Conservation (phyloP, 169 alveolate genomes). For the Plasmodium inui region DNA sequence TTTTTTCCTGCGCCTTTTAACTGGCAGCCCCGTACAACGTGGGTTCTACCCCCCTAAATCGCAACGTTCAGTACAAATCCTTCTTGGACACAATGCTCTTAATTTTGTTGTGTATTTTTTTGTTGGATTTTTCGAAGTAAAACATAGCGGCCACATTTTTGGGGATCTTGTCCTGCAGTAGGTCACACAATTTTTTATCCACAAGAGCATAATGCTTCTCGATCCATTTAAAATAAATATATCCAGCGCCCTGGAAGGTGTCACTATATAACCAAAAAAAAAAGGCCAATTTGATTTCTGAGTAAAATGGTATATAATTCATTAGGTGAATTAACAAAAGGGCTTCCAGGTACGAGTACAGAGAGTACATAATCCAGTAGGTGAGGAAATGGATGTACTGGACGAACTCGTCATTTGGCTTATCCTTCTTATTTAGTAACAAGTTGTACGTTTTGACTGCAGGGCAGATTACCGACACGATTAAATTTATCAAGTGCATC, state of each 20-base stretch:
- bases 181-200: slow-evolving; percentile 60
- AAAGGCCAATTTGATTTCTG: slow-evolving; percentile 79
- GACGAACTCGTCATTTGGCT: slow-evolving; percentile 31
- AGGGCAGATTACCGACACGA: slow-evolving; percentile 56
- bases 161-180: slow-evolving; percentile 17
- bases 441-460: slow-evolving; percentile 65
- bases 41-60: neutral
- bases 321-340: slow-evolving; percentile 39
- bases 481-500: slow-evolving; percentile 56
- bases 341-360: slow-evolving; percentile 76
- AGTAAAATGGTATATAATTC: slow-evolving; percentile 80
- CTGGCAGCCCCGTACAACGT: neutral
- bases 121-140: slow-evolving; percentile 39
- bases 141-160: slow-evolving; percentile 30
- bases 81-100: slow-evolving; percentile 57
- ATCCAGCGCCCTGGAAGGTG: slow-evolving; percentile 86
- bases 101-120: slow-evolving; percentile 51
- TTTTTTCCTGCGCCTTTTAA: neutral
- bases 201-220: slow-evolving; percentile 31
- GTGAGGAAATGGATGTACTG: slow-evolving; percentile 79
- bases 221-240: slow-evolving; percentile 76
- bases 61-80: slow-evolving; percentile 18
- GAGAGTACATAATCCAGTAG: slow-evolving; percentile 83
- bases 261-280: slow-evolving; percentile 85
- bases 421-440: slow-evolving; percentile 45